A percentile compares a stretch with the other conserved stretches of the same genome.
phyloP scores from a whole-genome alignment of 345 rosid species.

The Melastoma malabathricum region DNA sequence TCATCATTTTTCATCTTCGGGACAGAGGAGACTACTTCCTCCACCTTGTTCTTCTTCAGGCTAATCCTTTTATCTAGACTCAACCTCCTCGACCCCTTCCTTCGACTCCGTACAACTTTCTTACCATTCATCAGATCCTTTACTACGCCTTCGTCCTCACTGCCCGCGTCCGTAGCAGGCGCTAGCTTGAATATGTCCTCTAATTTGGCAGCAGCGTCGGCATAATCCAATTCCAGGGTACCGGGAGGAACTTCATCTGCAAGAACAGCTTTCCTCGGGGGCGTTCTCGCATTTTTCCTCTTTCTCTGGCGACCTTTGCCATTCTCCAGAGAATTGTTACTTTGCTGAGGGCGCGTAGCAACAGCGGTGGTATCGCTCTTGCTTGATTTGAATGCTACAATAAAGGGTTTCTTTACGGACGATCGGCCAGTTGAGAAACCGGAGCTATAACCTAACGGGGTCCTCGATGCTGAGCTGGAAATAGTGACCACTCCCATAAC shows the following conservation, averaged over 20 bases:
- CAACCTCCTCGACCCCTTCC: constrained; percentile 44
- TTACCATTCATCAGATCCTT: constrained; percentile 13
- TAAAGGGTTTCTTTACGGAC: constrained; percentile 29
- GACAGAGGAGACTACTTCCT: constrained; percentile 8
- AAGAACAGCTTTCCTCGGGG: constrained; percentile 16
- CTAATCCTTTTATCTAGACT: constrained; percentile 56
- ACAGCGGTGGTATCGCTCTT: constrained; percentile 35
- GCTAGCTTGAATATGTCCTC: constrained; percentile 76
- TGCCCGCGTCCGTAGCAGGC: constrained; percentile 19
- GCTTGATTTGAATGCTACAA: constrained; percentile 61
- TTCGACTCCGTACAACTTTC: constrained; percentile 31
- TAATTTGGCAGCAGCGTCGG: constrained; percentile 83
- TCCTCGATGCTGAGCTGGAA: constrained; percentile 71
- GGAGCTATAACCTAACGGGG: constrained; percentile 42
- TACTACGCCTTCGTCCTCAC: constrained; percentile 24
- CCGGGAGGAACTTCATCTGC: constrained; percentile 22
- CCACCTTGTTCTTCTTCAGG: constrained; percentile 32
- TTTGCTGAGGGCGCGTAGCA: constrained; percentile 31
- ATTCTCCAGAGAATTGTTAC: constrained; percentile 31
- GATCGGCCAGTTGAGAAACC: constrained; percentile 27
- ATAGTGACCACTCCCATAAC: constrained; percentile 83
- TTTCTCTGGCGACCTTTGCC: constrained; percentile 28
- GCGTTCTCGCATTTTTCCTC: constrained; percentile 25
- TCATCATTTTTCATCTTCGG: constrained; percentile 13
- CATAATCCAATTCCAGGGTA: constrained; percentile 53